Evolutionary conservation across 805 yeast species (phyloP), one percentile per base, ranked within the genome.

Genomic region (Candida michaelii): DNA sequence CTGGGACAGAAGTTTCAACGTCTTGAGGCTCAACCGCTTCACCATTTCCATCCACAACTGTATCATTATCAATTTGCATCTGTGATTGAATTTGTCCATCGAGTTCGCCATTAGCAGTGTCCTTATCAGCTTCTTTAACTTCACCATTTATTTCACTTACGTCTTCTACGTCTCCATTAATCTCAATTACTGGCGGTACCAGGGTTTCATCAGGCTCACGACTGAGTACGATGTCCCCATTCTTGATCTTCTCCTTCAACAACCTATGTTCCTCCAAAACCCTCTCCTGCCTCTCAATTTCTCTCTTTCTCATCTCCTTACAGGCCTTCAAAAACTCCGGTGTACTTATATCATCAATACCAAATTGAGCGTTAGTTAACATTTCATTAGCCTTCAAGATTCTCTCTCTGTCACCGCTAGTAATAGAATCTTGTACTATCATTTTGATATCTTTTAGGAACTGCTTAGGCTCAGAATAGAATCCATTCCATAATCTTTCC

Each of bases 401-500:
- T 41, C 96, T 73, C 45, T 93, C 99, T 33, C 98, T 74, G 51
- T 91, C 98, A 0, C 87, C 88, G 2, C 76, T 64, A 0, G 82
- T 79, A 25, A 75, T 71, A 0, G 95, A 77, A 66, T 93, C 99
- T 25, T 73, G 73, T 33, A 86, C 82, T 29, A 93, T 91, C 79
- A 85, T 75, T 55, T 83, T 89, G 33, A 93, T 76, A 58, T 93
- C 99, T 50, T 77, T 79, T 52, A 90, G 66, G 56, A 86, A 91
- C 59, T 93, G 97, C 50, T 80, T 83, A 11, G 98, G 97, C 54
- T 89, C 97, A 29, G 88, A 83, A 56, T 93, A 93, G 61, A 66
- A 93, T 0, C 99, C 99, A 62, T 93, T 93, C 99, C 99, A 93
- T 42, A 93, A 65, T 45, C 99, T 74, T 59, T 93, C 98, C 57